A percentile compares a stretch with the other conserved stretches of the same genome.
phyloP scores from a whole-genome alignment of 148 eudicot genomes.

The Nepenthes gracilis region DNA sequence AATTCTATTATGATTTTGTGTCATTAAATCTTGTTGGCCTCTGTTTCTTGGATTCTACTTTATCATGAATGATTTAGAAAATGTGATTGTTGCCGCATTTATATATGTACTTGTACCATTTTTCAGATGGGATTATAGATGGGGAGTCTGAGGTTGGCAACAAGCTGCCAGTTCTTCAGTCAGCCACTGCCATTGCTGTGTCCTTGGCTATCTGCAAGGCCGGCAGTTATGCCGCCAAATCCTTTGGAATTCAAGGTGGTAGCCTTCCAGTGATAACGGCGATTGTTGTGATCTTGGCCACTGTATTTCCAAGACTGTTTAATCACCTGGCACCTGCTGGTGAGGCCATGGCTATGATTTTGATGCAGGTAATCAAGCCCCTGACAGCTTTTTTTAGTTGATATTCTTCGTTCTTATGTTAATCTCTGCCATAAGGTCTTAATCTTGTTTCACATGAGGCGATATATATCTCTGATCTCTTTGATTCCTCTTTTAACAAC shows the following conservation, averaged over 20 bases:
- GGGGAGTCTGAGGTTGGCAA: constrained; percentile 21
- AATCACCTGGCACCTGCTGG: constrained; percentile 71
- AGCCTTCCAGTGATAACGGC: constrained; percentile 68
- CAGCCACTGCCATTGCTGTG: constrained; percentile 64
- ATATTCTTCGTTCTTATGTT: not conserved
- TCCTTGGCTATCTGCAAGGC: constrained; percentile 80
- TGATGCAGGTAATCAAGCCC: constrained; percentile 64
- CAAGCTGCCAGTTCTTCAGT: constrained; percentile 44
- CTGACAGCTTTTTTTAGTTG: not conserved
- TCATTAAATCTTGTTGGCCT: no score
- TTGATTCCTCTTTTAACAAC: not conserved
- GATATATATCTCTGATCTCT: not conserved
- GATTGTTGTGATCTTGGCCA: constrained; percentile 63
- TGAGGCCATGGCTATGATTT: constrained; percentile 62
- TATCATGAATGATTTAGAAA: not conserved
- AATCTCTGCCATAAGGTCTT: not conserved
- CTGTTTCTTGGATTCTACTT: no score
- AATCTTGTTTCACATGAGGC: not conserved
- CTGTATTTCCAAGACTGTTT: constrained; percentile 51
- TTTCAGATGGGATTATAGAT: constrained; percentile 28
- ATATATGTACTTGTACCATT: not conserved
- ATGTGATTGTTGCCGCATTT: not conserved
- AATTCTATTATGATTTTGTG: no score
- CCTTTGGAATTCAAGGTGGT: constrained; percentile 54
- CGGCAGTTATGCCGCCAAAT: constrained; percentile 33